Evolutionary conservation across 78 protist species (phyloP), one percentile per base, ranked within the genome.

Genomic region (Bodo saltans): DNA sequence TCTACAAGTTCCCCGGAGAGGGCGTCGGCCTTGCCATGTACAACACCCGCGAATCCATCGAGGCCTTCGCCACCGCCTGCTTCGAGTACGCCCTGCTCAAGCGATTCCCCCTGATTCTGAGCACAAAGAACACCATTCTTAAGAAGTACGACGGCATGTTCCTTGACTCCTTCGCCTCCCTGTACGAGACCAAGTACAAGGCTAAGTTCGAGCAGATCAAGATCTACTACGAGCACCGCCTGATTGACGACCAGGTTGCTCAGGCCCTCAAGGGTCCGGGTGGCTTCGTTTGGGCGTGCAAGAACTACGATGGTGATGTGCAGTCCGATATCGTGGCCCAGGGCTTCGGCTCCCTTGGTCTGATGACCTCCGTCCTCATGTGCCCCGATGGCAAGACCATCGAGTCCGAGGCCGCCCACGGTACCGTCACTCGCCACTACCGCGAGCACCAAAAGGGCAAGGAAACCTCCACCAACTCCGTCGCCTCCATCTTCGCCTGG

Each of bases 291-390:
- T 92, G 95, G 96, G 98, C 98, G 8, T 93, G 95, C 93, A 92
- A 93, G 91, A 95, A 95, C 94, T 93, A 93, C 89, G 98, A 95
- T 79, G 98, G 98, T 34, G 98, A 95, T 73, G 98, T 95, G 27
- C 95, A 93, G 89, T 86, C 92, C 25, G 97, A 95, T 80, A 68
- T 68, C 33, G 93, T 90, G n/a, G 95, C 97, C 29, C 97, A 91
- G 81, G 96, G 97, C 39, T 95, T 41, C 68, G 97, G 97, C 41
- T 92, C 95, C 3, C 90, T 95, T 25, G 97, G 97, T 68, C 85
- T 95, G 30, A 95, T 95, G 98, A 96, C 98, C 25, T 89, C 94
- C 3, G 97, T 94, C n/a, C 89, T 96, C 40, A 29, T 90, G 38
- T 70, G 88, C 80, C 94, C 95, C 70, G 96, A 95, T 69, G 96